Percentiles rank a stretch among this genome's conserved stretches.
Conservation (phyloP, 192 early-diverging fungal genomes). For the Entomortierella lignicola region DNA sequence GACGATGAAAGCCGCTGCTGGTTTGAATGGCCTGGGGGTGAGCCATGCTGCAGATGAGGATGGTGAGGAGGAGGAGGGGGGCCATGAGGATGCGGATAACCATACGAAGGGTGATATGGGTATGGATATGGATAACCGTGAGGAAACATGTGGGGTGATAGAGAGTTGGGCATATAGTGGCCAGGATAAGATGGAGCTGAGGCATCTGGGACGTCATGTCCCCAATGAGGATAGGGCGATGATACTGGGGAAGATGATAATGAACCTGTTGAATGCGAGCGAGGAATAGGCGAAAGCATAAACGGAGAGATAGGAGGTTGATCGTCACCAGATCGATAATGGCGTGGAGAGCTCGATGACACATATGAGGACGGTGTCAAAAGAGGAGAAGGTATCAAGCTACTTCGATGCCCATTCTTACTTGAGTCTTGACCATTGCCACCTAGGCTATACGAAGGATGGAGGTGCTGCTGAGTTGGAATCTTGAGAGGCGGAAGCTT, state of each 20-base stretch:
- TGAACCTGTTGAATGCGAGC: constrained; percentile 35
- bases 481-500: constrained; percentile 43
- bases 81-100: constrained; percentile 38
- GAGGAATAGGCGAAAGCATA: constrained; percentile 36
- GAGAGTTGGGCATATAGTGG: constrained; percentile 28
- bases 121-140: constrained; percentile 47
- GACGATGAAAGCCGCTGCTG: constrained; percentile 9
- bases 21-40: constrained; percentile 6
- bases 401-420: constrained; percentile 10
- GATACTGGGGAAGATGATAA: constrained; percentile 1
- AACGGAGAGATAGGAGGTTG: constrained; percentile 40
- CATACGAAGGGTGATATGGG: constrained; percentile 48
- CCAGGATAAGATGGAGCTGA: constrained; percentile 27
- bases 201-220: constrained; percentile 18
- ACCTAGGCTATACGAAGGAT: constrained; percentile 16
- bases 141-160: constrained; percentile 24
- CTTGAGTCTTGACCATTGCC: neutral
- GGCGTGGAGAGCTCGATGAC: constrained; percentile 7
- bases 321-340: constrained; percentile 4
- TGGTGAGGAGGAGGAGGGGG: constrained; percentile 27
- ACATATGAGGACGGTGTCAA: constrained; percentile 11
- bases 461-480: constrained; percentile 39
- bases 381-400: constrained; percentile 7
- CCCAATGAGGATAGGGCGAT: constrained; percentile 41
- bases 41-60: constrained; percentile 18